Base-by-base conservation (phyloP, 2,329 filamentous ascomycete species). In the Colletotrichum paranaense region DNA sequence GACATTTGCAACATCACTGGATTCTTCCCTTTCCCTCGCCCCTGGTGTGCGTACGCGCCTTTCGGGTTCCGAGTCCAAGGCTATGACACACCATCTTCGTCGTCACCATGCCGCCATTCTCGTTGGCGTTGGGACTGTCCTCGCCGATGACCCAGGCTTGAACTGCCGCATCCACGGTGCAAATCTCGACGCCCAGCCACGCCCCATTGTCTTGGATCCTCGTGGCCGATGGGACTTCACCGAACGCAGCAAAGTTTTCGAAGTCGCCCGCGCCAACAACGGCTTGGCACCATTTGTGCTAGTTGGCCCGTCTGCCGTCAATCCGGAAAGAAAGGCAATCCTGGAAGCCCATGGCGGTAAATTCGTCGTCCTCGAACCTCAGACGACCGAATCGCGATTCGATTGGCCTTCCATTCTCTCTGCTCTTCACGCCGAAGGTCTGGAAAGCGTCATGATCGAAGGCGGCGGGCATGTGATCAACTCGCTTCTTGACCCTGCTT, bases 51-150 rank as follows among this genome's bases (percentile, higher is more conserved):
- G 93, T 76, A 98, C 96, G 2, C 87, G 89, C 0, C 89, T 98
- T 16, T 98, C 96, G 1, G 95, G 95, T 4, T 90, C 93, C 0
- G 88, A 92, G 75, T 94, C 94, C 49, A 98, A 98, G 82, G 90
- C 94, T 66, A 97, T 98, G 94, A 98, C 96, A 0, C 96, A 98
- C 82, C 94, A 93, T 80, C 89, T 98, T 32, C 94, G 96, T 78
- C 92, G 92, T 14, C 89, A 88, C 19, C 95, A 98, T 83, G 91
- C 94, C 75, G 95, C 94, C 52, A 97, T 98, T 76, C 87, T 97
- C 28, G 87, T 98, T 38, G 96, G 96, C 26, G 94, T 93, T 5
- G 93, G 93, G 3, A 98, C 96, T 1, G 94, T 95, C 8, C 86
- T 94, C 30, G 93, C 94, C 24, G 96, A 98, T 81, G 90, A 98